phyloP scores from a whole-genome alignment of 78 protist genomes.

The Pigoraptor vietnamica region DNA sequence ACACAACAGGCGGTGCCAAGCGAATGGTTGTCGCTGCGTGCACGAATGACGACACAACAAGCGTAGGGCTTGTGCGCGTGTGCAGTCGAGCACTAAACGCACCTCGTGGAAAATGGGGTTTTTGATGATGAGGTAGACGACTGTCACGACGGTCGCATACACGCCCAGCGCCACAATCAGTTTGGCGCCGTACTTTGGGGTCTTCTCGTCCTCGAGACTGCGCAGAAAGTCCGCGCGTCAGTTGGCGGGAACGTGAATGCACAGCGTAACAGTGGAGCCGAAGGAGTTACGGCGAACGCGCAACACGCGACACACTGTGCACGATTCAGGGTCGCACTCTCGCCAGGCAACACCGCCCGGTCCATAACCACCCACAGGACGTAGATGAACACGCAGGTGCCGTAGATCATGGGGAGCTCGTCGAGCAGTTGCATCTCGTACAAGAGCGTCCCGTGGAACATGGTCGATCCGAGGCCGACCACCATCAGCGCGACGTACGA shows the following conservation, averaged over 20 bases:
- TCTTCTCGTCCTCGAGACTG: background rate
- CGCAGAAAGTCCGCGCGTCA: background rate
- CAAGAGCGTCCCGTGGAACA: slow-evolving; percentile 11
- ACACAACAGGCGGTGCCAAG: background rate
- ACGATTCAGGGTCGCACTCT: background rate
- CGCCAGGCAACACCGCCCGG: background rate
- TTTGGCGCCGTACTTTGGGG: background rate
- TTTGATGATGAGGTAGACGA: background rate
- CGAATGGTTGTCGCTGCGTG: too few species aligned
- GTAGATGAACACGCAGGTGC: background rate
- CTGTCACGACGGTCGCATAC: background rate
- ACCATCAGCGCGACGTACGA: background rate
- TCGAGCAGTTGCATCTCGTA: background rate
- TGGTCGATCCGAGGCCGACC: background rate
- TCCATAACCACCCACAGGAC: background rate
- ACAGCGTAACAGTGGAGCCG: background rate
- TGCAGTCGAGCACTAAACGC: background rate
- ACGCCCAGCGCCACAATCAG: background rate
- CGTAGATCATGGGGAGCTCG: slow-evolving; percentile 21
- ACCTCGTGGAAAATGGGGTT: background rate
- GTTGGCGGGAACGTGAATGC: background rate
- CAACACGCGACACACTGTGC: background rate
- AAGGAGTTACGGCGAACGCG: background rate
- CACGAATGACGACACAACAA: background rate
- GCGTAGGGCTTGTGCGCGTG: too few species aligned